A percentile compares a stretch with the other conserved stretches of the same genome.
phyloP scores from a whole-genome alignment of 1,284 basidiomycete genomes.

The Sphagnurus paluster region DNA sequence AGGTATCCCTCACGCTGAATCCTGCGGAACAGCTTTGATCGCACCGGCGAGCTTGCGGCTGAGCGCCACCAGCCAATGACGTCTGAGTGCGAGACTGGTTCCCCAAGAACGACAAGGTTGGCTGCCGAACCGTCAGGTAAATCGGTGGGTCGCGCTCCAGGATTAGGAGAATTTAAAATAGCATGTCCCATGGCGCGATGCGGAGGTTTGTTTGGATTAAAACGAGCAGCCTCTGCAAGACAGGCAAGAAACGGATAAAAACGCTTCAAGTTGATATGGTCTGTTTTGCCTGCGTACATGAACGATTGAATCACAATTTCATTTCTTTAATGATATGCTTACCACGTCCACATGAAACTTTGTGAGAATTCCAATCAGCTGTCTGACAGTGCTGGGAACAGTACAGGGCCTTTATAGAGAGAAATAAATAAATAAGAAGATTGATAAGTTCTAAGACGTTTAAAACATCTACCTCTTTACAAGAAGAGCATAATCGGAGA shows the following conservation, averaged over 20 bases:
- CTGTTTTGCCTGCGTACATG: constrained; percentile 30
- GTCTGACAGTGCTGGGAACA: constrained; percentile 39
- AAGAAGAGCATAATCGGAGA: constrained; percentile 15
- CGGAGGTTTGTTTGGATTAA: constrained; percentile 20
- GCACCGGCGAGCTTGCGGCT: constrained; percentile 24
- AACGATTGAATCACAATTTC: too few relatives aligned
- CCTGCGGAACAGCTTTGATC: constrained; percentile 30
- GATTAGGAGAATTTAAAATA: constrained; percentile 38
- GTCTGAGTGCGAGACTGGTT: constrained; percentile 14
- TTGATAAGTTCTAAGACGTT: too few relatives aligned
- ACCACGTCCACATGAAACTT: constrained; percentile 38
- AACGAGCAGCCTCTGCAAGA: constrained; percentile 27
- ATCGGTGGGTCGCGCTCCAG: constrained; percentile 16
- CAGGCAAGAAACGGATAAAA: constrained; percentile 40
- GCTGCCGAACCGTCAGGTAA: constrained; percentile 33
- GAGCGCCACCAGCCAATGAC: constrained; percentile 29
- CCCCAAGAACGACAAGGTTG: constrained; percentile 35
- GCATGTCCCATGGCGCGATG: constrained; percentile 33
- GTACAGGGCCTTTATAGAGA: constrained; percentile 30
- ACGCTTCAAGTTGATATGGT: constrained; percentile 34
- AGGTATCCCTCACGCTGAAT: constrained; percentile 34
- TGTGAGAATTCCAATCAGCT: constrained; percentile 37
- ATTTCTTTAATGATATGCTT: too few relatives aligned
- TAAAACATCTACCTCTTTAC: constrained; percentile 10
- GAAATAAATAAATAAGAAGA: not conserved